A percentile compares a stretch with the other conserved stretches of the same genome.
phyloP scores from a whole-genome alignment of 2,329 filamentous ascomycete genomes.

The Microcera coccophila region DNA sequence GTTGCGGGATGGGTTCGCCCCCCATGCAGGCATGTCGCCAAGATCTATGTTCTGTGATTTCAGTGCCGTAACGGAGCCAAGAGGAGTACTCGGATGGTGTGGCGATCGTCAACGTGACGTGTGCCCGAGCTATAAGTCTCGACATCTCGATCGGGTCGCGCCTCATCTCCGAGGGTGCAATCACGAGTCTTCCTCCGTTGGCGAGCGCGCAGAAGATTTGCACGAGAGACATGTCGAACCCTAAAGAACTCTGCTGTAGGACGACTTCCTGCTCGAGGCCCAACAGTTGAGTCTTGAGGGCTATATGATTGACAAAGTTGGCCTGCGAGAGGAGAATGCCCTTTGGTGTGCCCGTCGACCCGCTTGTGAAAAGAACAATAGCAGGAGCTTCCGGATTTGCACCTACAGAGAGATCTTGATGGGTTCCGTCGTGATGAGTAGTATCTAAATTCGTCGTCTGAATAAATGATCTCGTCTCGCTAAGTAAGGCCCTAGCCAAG shows the following conservation, averaged over 20 bases:
- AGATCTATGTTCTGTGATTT: background rate
- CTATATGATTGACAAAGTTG: conserved; percentile 26
- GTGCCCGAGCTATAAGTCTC: background rate
- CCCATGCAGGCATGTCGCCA: background rate
- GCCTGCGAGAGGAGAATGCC: conserved; percentile 34
- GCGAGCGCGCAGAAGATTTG: conserved; percentile 6
- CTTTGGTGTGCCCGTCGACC: conserved; percentile 38
- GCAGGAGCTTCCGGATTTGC: background rate
- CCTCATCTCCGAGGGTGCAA: background rate
- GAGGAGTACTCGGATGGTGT: background rate
- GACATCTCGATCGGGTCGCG: background rate
- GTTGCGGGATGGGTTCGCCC: background rate
- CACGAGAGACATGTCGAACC: conserved; percentile 8
- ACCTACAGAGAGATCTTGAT: background rate
- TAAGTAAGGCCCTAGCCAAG: no score
- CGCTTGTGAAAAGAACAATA: conserved; percentile 31
- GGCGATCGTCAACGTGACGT: background rate
- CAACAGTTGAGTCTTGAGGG: conserved; percentile 13
- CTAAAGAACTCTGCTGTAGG: conserved; percentile 21
- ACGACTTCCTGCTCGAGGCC: conserved; percentile 25
- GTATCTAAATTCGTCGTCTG: background rate
- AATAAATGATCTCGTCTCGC: background rate
- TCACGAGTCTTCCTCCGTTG: conserved; percentile 3
- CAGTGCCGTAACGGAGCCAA: background rate
- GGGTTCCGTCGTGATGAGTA: no score